phyloP scores from a whole-genome alignment of 495 filamentous ascomycete genomes.

The Neurospora sp. region DNA sequence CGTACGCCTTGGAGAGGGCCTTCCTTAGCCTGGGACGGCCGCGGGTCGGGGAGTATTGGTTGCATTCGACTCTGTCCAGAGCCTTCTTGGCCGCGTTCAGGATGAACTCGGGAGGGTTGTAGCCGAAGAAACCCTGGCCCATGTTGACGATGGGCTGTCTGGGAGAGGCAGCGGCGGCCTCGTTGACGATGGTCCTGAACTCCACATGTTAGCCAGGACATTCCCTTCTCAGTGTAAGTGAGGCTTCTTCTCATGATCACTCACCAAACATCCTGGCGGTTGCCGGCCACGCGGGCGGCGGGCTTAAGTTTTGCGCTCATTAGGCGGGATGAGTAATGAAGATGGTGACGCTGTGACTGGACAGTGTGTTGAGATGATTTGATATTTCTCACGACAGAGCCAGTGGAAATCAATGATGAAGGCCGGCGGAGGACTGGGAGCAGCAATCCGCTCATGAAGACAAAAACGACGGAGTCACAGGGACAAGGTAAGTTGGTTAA shows the following conservation, averaged over 20 bases:
- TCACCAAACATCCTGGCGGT: conserved; percentile 91
- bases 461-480: not conserved
- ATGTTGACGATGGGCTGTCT: conserved; percentile 90
- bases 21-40: conserved; percentile 83
- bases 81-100: conserved; percentile 83
- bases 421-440: not conserved
- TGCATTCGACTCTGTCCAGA: conserved; percentile 89
- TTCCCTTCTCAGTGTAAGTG: not conserved
- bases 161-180: conserved; percentile 71
- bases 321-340: conserved; percentile 14
- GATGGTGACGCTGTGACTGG: not conserved
- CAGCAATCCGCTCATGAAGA: not conserved
- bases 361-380: not conserved
- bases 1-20: conserved; percentile 83
- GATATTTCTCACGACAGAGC: not conserved
- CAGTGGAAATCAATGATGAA: not conserved
- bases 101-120: conserved; percentile 90
- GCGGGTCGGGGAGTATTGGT: conserved; percentile 95
- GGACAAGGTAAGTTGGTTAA: not conserved
- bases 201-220: not conserved
- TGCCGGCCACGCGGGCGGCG: conserved; percentile 66
- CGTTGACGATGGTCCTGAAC: conserved; percentile 84
- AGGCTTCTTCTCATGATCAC: conserved; percentile 2
- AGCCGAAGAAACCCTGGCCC: conserved; percentile 97
- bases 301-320: conserved; percentile 46